phyloP scores from a whole-genome alignment of 2,329 filamentous ascomycete species.

The Pseudogymnoascus sp. region DNA sequence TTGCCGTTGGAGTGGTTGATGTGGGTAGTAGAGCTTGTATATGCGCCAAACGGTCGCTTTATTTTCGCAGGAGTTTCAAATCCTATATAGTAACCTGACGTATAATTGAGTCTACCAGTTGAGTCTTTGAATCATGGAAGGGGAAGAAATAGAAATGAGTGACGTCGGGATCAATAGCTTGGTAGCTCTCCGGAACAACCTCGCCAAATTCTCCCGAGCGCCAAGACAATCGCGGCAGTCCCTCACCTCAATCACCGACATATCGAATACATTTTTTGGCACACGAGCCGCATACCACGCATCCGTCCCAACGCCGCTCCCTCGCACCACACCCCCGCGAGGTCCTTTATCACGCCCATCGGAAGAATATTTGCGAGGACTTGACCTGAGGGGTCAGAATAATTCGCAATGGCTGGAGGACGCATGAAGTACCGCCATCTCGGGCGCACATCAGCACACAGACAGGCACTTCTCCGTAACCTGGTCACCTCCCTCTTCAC shows the following conservation, averaged over 20 bases:
- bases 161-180: neutral
- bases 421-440: constrained; percentile 83
- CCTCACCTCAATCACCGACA: constrained; percentile 9
- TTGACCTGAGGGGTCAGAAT: neutral
- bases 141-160: neutral
- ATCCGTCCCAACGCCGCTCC: constrained; percentile 2
- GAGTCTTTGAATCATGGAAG: neutral
- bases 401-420: constrained; percentile 67
- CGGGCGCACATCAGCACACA: constrained; percentile 74
- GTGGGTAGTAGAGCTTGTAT: neutral
- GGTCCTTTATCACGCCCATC: neutral
- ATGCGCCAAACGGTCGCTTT: neutral
- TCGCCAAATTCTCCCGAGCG: constrained; percentile 18
- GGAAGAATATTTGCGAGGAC: neutral
- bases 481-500: constrained; percentile 90
- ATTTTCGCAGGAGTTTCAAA: neutral
- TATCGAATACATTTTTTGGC: constrained; percentile 7
- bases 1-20: constrained; percentile 13
- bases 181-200: neutral
- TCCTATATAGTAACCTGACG: neutral
- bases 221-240: constrained; percentile 12
- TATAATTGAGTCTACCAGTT: neutral
- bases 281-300: constrained; percentile 5
- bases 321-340: neutral
- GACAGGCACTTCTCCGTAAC: constrained; percentile 88